These are phyloP conservation scores for Kodamaea kaohsiungensis DNA, from an alignment of 805 yeast genomes.

Conservation along the genomic window DNA sequence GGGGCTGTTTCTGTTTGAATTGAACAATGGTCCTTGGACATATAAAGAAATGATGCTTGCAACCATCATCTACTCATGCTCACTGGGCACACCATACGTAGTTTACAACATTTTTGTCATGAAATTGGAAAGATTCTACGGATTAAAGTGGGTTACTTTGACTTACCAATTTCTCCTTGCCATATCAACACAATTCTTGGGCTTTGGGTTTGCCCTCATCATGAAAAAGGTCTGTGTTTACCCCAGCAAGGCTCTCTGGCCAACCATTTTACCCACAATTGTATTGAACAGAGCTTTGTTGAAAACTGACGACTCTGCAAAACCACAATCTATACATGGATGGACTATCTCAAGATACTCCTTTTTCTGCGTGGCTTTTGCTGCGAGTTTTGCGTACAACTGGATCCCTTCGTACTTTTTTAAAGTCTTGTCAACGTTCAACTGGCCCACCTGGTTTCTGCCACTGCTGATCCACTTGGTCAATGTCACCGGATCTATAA, in stretches of 20 bases:
- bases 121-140: constrained; percentile 44
- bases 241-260: constrained; percentile 46
- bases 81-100: constrained; percentile 44
- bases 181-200: constrained; percentile 60
- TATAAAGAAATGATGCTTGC: constrained; percentile 47
- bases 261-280: constrained; percentile 44
- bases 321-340: constrained; percentile 24
- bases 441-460: constrained; percentile 48
- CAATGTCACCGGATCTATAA: constrained; percentile 38
- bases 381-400: constrained; percentile 39
- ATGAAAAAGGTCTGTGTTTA: constrained; percentile 55
- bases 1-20: constrained; percentile 22
- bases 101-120: constrained; percentile 44
- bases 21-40: constrained; percentile 47
- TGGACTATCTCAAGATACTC: constrained; percentile 44
- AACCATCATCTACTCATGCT: constrained; percentile 45
- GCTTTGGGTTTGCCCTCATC: constrained; percentile 67
- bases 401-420: constrained; percentile 45
- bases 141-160: constrained; percentile 45
- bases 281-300: constrained; percentile 44
- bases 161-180: constrained; percentile 56
- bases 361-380: constrained; percentile 37
- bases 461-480: constrained; percentile 40
- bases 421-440: constrained; percentile 40
- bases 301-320: constrained; percentile 22